Percentiles rank a stretch among this genome's conserved stretches.
Evolutionary conservation across 257 asterid genomes (phyloP).

Genomic region (Jasminum sambac): DNA sequence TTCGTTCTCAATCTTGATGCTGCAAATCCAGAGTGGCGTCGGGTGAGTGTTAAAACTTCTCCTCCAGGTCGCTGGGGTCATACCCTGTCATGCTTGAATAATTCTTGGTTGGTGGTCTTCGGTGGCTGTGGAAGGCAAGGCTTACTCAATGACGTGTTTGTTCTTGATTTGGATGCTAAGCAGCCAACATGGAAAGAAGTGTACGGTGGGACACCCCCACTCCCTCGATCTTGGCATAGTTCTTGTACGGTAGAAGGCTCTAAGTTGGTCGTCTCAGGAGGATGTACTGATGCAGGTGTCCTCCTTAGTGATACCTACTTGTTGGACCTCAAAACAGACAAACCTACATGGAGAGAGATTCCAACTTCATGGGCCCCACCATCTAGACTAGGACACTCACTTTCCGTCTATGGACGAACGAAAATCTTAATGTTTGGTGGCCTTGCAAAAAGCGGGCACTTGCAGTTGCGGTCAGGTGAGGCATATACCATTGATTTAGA

Average conservation of each 20-base stretch:
- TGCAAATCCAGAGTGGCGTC: conserved; percentile 71
- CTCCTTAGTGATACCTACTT: conserved; percentile 71
- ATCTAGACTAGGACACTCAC: conserved; percentile 76
- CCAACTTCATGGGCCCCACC: conserved; percentile 76
- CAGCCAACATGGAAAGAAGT: conserved; percentile 90
- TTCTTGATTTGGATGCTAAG: conserved; percentile 78
- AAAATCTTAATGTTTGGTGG: conserved; percentile 87
- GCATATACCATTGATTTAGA: conserved; percentile 78
- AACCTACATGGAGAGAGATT: conserved; percentile 78
- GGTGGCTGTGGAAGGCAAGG: conserved; percentile 92
- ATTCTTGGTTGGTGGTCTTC: conserved; percentile 79
- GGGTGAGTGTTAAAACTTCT: conserved; percentile 68
- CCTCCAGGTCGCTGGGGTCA: conserved; percentile 98
- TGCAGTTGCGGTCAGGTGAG: conserved; percentile 83
- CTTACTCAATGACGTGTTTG: conserved; percentile 75
- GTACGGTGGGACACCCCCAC: conserved; percentile 72
- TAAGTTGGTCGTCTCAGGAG: conserved; percentile 80
- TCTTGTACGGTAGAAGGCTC: conserved; percentile 92
- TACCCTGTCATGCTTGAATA: conserved; percentile 72
- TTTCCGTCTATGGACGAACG: conserved; percentile 75
- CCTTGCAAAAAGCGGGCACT: conserved; percentile 81
- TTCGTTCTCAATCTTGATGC: conserved; percentile 84
- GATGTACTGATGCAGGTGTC: conserved; percentile 86
- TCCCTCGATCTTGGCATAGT: conserved; percentile 88
- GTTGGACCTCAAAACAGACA: conserved; percentile 65